Conservation (phyloP, 2,329 filamentous ascomycete species). For the Fusarium austroafricanum region DNA sequence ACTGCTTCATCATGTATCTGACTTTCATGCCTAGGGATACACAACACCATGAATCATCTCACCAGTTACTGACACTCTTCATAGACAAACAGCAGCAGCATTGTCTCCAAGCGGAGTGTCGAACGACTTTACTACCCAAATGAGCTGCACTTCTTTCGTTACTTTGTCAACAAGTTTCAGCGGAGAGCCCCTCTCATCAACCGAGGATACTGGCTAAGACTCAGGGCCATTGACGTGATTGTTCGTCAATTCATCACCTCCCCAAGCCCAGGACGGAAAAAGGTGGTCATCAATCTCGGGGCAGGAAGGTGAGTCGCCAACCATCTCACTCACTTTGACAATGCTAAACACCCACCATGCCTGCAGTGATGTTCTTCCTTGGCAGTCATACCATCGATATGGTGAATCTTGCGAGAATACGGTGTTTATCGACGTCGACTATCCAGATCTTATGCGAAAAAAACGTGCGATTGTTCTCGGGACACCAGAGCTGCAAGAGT, state of each 20-base stretch:
- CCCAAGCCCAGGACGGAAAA: conserved; percentile 63
- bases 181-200: conserved; percentile 90
- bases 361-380: conserved; percentile 85
- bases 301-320: conserved; percentile 81
- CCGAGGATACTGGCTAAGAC: conserved; percentile 86
- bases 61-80: conserved; percentile 5
- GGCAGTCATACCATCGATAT: conserved; percentile 80
- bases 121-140: conserved; percentile 83
- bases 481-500: conserved; percentile 65
- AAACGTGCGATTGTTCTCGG: conserved; percentile 76
- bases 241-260: conserved; percentile 78
- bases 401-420: conserved; percentile 66
- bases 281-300: conserved; percentile 84
- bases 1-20: neutral
- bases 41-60: neutral
- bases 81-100: conserved; percentile 90
- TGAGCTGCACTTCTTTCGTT: conserved; percentile 85
- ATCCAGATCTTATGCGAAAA: conserved; percentile 79
- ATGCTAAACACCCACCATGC: conserved; percentile 7
- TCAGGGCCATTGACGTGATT: conserved; percentile 82
- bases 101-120: conserved; percentile 93
- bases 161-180: conserved; percentile 87
- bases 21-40: neutral
- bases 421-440: conserved; percentile 87
- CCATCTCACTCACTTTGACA: neutral